Percentiles rank a stretch among this genome's conserved stretches.
Evolutionary conservation across 2,329 filamentous ascomycete genomes (phyloP).

Genomic region (Diaporthe longicolla): DNA sequence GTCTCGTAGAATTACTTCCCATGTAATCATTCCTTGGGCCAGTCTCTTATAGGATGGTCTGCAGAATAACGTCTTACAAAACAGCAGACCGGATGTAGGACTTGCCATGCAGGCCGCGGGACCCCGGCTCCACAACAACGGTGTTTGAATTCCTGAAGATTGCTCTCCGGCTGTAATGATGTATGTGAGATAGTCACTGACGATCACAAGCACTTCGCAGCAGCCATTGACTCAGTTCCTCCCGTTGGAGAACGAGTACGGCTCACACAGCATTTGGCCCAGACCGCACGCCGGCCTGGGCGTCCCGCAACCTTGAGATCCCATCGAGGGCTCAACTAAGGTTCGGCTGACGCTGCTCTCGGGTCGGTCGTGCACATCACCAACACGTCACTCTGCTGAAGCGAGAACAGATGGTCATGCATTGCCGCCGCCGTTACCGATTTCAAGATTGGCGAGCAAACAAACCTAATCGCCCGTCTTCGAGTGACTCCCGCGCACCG

Average conservation of each 20-base stretch:
- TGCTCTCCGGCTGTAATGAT: too few relatives aligned
- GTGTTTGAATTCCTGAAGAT: too few relatives aligned
- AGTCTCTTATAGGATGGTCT: too few relatives aligned
- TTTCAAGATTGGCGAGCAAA: conserved; percentile 24
- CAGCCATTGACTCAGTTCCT: background rate
- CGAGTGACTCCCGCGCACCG: background rate
- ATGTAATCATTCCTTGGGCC: too few relatives aligned
- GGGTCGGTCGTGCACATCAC: background rate
- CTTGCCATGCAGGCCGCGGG: too few relatives aligned
- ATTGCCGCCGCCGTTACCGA: conserved; percentile 6
- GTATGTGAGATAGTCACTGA: too few relatives aligned
- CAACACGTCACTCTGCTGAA: conserved; percentile 15
- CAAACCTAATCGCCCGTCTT: conserved; percentile 20
- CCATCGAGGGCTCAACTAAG: background rate
- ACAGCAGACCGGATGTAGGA: too few relatives aligned
- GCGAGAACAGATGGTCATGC: conserved; percentile 15
- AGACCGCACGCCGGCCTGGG: background rate
- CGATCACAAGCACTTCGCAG: too few relatives aligned
- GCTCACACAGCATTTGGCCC: background rate
- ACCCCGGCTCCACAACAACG: too few relatives aligned
- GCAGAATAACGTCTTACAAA: too few relatives aligned
- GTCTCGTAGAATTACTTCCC: too few relatives aligned
- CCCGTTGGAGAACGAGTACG: too few relatives aligned
- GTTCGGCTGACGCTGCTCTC: conserved; percentile 9
- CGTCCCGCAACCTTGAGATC: background rate